phyloP scores from a whole-genome alignment of 768 basidiomycete genomes.

The Podaxis carcinomalis region DNA sequence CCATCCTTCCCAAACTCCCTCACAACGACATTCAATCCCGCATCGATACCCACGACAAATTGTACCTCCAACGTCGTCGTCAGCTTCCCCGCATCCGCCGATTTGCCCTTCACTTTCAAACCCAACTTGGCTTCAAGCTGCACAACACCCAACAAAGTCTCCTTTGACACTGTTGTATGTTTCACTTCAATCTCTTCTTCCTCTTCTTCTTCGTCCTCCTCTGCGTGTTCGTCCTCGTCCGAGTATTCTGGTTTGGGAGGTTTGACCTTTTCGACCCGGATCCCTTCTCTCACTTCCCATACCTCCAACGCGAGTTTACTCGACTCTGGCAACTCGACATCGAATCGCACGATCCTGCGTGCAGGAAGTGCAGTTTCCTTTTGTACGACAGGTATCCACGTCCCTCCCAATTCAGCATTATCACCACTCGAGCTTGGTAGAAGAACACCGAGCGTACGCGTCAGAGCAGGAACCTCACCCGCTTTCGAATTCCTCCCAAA shows the following conservation, averaged over 20 bases:
- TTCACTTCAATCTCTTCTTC: slow-evolving; percentile 62
- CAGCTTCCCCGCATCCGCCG: slow-evolving; percentile 39
- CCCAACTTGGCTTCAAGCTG: slow-evolving; percentile 38
- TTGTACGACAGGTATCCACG: slow-evolving; percentile 62
- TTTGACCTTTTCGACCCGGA: slow-evolving; percentile 57
- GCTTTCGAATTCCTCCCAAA: slow-evolving; percentile 39
- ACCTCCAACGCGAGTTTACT: slow-evolving; percentile 62
- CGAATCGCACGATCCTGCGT: slow-evolving; percentile 54
- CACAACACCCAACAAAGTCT: slow-evolving; percentile 41
- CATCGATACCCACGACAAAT: slow-evolving; percentile 32
- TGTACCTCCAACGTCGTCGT: slow-evolving; percentile 47
- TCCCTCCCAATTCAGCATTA: slow-evolving; percentile 45
- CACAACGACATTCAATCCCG: slow-evolving; percentile 33
- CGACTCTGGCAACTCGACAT: slow-evolving; percentile 42
- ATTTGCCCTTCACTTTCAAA: slow-evolving; percentile 34
- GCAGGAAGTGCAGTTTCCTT: slow-evolving; percentile 72
- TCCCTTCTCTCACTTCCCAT: slow-evolving; percentile 71
- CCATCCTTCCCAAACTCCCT: slow-evolving; percentile 32
- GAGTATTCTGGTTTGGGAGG: slow-evolving; percentile 40
- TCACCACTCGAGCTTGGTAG: slow-evolving; percentile 40
- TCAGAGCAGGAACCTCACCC: slow-evolving; percentile 49
- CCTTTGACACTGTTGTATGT: slow-evolving; percentile 56
- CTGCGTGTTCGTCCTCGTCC: slow-evolving; percentile 45
- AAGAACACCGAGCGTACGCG: slow-evolving; percentile 59
- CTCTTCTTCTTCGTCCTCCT: slow-evolving; percentile 54